Conservation (phyloP, 1,284 basidiomycete genomes). For the Apiotrichum laibachii region DNA sequence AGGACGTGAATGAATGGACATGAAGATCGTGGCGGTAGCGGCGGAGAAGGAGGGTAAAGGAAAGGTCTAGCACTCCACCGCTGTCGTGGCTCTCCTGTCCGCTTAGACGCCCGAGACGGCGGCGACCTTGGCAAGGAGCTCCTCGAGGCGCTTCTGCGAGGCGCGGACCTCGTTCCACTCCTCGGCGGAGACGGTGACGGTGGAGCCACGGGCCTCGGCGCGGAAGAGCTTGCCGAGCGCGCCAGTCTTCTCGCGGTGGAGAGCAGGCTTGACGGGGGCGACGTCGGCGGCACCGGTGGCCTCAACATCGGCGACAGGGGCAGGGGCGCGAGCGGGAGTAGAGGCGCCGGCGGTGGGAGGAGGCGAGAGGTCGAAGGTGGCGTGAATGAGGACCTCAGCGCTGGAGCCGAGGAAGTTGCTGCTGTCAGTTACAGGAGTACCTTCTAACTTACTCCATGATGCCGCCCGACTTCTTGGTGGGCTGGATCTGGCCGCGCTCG, state of each 20-base stretch:
- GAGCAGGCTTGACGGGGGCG: not conserved
- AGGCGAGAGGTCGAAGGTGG: slow-evolving; percentile 45
- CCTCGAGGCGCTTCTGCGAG: slow-evolving; percentile 41
- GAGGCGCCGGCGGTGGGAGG: slow-evolving; percentile 13
- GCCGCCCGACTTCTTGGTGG: slow-evolving; percentile 15
- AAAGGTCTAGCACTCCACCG: too few relatives aligned
- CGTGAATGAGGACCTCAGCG: slow-evolving; percentile 40
- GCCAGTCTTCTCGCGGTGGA: slow-evolving; percentile 4
- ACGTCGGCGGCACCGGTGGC: not conserved
- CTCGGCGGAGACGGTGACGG: slow-evolving; percentile 11
- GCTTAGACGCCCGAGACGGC: slow-evolving; percentile 14
- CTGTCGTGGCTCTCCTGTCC: not conserved
- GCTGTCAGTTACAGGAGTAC: slow-evolving; percentile 4
- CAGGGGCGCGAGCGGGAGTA: slow-evolving; percentile 14
- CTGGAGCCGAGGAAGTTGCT: slow-evolving; percentile 44
- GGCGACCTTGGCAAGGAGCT: slow-evolving; percentile 34
- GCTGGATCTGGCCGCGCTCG: slow-evolving; percentile 24
- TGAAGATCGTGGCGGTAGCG: too few relatives aligned
- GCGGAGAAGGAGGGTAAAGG: too few relatives aligned
- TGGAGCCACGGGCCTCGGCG: slow-evolving; percentile 23
- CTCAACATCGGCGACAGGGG: slow-evolving; percentile 17
- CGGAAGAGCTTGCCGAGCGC: slow-evolving; percentile 17
- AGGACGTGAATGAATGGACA: too few relatives aligned
- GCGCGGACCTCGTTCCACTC: slow-evolving; percentile 37
- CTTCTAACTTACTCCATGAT: slow-evolving; percentile 38